Evolutionary conservation across 1,139 yeast genomes (phyloP).

Genomic region (Debaryomycetaceae sp.): DNA sequence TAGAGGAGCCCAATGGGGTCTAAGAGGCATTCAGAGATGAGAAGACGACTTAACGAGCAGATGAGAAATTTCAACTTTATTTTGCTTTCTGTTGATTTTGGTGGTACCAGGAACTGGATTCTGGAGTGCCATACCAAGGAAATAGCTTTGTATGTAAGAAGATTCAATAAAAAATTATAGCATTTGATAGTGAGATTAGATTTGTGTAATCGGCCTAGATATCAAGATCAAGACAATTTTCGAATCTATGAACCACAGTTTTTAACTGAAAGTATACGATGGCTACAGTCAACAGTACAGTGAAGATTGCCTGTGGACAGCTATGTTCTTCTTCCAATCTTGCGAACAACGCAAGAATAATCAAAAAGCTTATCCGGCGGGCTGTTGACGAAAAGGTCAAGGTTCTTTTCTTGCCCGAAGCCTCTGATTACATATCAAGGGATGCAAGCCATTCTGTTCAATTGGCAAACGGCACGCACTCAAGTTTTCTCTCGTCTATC

Average conservation of each 20-base stretch:
- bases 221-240: too few species aligned
- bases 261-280: too few species aligned
- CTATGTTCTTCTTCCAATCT: slow-evolving; percentile 71
- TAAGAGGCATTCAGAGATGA: neutral
- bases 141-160: neutral
- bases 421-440: slow-evolving; percentile 80
- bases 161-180: neutral
- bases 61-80: too few species aligned
- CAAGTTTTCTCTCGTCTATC: slow-evolving; percentile 51
- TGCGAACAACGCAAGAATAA: slow-evolving; percentile 55
- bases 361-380: slow-evolving; percentile 52
- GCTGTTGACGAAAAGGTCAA: slow-evolving; percentile 61
- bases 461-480: slow-evolving; percentile 51
- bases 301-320: slow-evolving; percentile 78
- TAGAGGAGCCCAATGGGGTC: slow-evolving; percentile 6
- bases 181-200: neutral
- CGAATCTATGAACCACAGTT: too few species aligned
- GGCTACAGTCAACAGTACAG: slow-evolving; percentile 1
- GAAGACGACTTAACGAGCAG: neutral
- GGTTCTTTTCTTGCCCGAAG: slow-evolving; percentile 86
- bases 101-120: neutral
- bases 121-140: neutral
- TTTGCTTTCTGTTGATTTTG: too few species aligned
- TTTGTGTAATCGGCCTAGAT: slow-evolving; percentile 1
- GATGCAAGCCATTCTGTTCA: slow-evolving; percentile 62